Evolutionary conservation across 2,329 filamentous ascomycete genomes (phyloP).

Genomic region (Epichloe sibirici): DNA sequence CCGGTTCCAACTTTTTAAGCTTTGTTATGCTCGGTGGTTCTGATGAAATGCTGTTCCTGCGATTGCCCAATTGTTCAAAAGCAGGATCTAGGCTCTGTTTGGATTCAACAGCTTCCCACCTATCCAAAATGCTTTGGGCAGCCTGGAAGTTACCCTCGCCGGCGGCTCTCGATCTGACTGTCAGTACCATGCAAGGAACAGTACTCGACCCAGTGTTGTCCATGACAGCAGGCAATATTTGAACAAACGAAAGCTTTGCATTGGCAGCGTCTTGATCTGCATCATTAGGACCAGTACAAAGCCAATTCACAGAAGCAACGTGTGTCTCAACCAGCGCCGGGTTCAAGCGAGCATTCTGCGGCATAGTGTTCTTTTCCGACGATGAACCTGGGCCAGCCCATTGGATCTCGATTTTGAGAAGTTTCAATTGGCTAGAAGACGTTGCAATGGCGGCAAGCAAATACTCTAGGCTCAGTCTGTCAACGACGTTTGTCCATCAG

Average conservation of each 20-base stretch:
- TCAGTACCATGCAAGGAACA: constrained; percentile 52
- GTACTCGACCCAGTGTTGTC: constrained; percentile 46
- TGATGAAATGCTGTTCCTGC: constrained; percentile 40
- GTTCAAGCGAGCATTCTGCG: constrained; percentile 33
- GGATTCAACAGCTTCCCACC: constrained; percentile 69
- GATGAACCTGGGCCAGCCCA: constrained; percentile 51
- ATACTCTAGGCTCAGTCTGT: constrained; percentile 26
- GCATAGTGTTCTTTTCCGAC: constrained; percentile 40
- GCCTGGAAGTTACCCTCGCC: constrained; percentile 45
- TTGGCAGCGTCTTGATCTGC: constrained; percentile 36
- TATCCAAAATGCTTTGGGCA: constrained; percentile 61
- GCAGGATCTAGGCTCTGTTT: constrained; percentile 57
- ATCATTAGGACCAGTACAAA: constrained; percentile 33
- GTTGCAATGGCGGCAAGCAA: constrained; percentile 58
- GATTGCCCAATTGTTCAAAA: constrained; percentile 60
- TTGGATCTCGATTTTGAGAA: constrained; percentile 61
- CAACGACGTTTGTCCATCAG: no score
- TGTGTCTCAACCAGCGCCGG: constrained; percentile 43
- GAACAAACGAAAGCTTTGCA: constrained; percentile 59
- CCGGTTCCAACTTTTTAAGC: constrained; percentile 55
- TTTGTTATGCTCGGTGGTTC: constrained; percentile 22
- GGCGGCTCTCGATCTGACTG: constrained; percentile 55
- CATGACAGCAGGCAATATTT: constrained; percentile 55
- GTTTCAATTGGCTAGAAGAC: constrained; percentile 56
- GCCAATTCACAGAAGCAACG: constrained; percentile 45